Percentiles rank a stretch among this genome's conserved stretches.
phyloP scores from a whole-genome alignment of 2,329 filamentous ascomycete genomes.

The Fusarium coffeatum region DNA sequence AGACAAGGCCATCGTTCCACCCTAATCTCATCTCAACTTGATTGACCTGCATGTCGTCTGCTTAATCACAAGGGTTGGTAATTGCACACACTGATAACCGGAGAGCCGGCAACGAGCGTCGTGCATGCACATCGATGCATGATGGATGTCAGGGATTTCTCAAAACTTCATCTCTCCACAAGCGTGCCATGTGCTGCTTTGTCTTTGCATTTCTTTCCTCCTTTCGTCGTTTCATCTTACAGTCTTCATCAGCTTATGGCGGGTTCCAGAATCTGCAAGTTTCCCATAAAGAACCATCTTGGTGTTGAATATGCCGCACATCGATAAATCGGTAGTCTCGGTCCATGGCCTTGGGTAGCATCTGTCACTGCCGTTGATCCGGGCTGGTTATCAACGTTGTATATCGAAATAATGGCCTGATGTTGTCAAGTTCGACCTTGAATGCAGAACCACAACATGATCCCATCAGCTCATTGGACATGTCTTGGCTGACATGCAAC shows the following conservation, averaged over 20 bases:
- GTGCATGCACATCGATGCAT: conserved; percentile 28
- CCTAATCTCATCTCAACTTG: neutral
- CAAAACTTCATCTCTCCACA: conserved; percentile 4
- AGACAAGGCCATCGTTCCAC: conserved; percentile 3
- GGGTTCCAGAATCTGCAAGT: conserved; percentile 23
- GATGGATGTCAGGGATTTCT: conserved; percentile 11
- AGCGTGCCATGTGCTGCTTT: conserved; percentile 10
- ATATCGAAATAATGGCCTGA: conserved; percentile 37
- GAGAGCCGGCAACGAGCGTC: conserved; percentile 4
- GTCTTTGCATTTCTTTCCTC: conserved; percentile 3
- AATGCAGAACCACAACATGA: conserved; percentile 10
- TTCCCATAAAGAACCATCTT: conserved; percentile 6
- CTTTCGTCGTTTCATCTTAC: conserved; percentile 7
- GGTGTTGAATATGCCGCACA: conserved; percentile 2
- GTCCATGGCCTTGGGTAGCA: conserved; percentile 1
- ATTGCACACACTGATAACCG: neutral
- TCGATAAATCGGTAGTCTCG: conserved; percentile 7
- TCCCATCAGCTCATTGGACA: conserved; percentile 26
- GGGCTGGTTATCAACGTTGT: conserved; percentile 6
- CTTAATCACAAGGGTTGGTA: conserved; percentile 6
- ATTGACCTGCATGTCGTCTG: neutral
- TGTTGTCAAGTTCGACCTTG: conserved; percentile 21
- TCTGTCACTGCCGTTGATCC: conserved; percentile 15
- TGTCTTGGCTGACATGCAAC: conserved; percentile 30
- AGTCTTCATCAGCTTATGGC: conserved; percentile 11